Conservation (phyloP, 306 rosid genomes). For the Malus fusca region DNA sequence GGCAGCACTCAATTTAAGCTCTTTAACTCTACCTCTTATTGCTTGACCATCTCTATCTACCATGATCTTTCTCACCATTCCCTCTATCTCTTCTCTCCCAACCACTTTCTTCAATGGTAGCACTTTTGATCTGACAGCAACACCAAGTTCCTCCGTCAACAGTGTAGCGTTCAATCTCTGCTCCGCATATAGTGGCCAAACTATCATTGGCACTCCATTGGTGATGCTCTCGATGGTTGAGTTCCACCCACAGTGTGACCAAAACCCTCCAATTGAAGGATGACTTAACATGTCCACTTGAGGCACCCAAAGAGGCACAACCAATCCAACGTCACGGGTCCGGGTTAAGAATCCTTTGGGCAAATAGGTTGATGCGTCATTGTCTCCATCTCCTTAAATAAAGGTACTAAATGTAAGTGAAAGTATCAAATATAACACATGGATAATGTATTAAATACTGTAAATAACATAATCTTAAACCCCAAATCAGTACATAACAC, state of each 20-base stretch:
- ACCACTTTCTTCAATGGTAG: constrained; percentile 5
- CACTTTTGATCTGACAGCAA: constrained; percentile 11
- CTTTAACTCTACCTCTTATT: constrained; percentile 14
- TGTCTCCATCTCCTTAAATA: neutral
- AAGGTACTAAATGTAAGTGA: neutral
- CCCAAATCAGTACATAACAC: neutral
- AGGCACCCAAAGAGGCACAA: constrained; percentile 34
- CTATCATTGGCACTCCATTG: constrained; percentile 39
- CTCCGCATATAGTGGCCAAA: constrained; percentile 60
- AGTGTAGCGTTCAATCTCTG: constrained; percentile 45
- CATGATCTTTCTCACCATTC: constrained; percentile 39
- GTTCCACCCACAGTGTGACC: constrained; percentile 52
- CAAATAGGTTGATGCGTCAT: constrained; percentile 5
- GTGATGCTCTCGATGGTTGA: constrained; percentile 41
- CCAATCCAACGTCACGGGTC: constrained; percentile 15
- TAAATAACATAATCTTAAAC: too few relatives aligned
- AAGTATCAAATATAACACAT: neutral
- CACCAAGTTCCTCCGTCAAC: constrained; percentile 37
- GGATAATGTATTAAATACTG: too few relatives aligned
- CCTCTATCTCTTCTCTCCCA: constrained; percentile 27
- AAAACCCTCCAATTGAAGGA: constrained; percentile 33
- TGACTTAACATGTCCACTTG: constrained; percentile 36
- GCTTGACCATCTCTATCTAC: constrained; percentile 24
- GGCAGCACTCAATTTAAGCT: constrained; percentile 10
- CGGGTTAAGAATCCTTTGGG: constrained; percentile 44